Base-by-base conservation (phyloP, 2,329 filamentous ascomycete species). In the Fusarium sp. region DNA sequence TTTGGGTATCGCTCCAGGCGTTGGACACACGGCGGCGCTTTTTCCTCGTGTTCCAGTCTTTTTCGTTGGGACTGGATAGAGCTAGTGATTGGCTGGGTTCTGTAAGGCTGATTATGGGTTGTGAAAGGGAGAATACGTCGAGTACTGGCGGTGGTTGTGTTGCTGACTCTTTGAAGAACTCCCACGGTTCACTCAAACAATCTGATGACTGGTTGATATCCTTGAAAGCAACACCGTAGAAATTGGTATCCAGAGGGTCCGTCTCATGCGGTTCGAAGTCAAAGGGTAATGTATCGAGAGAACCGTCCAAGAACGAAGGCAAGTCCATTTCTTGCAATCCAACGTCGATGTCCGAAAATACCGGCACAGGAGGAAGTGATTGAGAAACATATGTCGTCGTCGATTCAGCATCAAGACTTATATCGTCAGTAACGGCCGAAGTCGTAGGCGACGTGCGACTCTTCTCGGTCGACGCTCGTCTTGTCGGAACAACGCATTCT, bases 1-100 rank as follows among this genome's bases (percentile, higher is more conserved):
- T 26, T 15, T 57, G 60, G 2, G 58, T 57, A 24, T 63, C 60
- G 17, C 60, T 63, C 46, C 60, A 41, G 0, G 45, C 1, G 20
- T 26, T 41, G 0, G 60, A 63, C 10, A 63, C 28, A 15, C 58
- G 19, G 7, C 46, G 26, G 26, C 55, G 37, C n/a, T 58, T 45
- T 32, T 41, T 54, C 28, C 70, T 33, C n/a, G 44, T 11, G 30
- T 46, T 14, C 19, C 20, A 56, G 32, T 41, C 59, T 14, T 58
- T 43, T 1, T 62, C 50, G 0, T 46, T 41, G 0, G 60, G 51
- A 9, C 45, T 43, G 1, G 28, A 43, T n/a, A 43, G 28, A 5
- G 46, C 33, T 28, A 63, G 19, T 4, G 58, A 63, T 3, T 35
- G 44, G 5, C 41, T 35, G 8, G 55, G 35, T 13, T 47, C 60